These are phyloP conservation scores for Penicillium sp. DNA, from an alignment of 2,329 filamentous ascomycete genomes.

Conservation along the genomic window DNA sequence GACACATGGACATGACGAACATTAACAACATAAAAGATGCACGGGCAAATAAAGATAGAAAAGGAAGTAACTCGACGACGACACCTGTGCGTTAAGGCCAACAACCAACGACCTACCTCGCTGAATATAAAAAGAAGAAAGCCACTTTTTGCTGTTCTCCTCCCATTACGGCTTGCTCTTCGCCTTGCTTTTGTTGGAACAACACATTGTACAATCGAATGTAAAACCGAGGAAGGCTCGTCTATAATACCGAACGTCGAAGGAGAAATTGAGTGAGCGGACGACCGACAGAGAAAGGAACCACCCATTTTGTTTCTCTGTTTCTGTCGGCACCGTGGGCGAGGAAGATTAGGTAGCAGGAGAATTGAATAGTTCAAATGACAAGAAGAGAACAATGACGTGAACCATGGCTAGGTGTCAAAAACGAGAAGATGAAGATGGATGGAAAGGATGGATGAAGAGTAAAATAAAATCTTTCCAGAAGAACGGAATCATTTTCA, in stretches of 20 bases:
- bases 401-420: slow-evolving; percentile 22
- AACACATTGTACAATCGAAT: slow-evolving; percentile 30
- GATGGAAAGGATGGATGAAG: slow-evolving; percentile 2
- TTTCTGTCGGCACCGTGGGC: slow-evolving; percentile 24
- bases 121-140: slow-evolving; percentile 22
- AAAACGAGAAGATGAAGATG: slow-evolving; percentile 16
- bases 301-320: slow-evolving; percentile 18
- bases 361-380: slow-evolving; percentile 27
- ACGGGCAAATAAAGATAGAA: slow-evolving; percentile 11
- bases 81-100: slow-evolving; percentile 3
- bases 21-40: slow-evolving; percentile 17
- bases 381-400: slow-evolving; percentile 13
- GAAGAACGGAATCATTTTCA: slow-evolving; percentile 40
- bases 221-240: slow-evolving; percentile 19
- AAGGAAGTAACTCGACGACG: slow-evolving; percentile 7
- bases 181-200: neutral
- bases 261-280: slow-evolving; percentile 20
- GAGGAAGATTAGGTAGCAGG: slow-evolving; percentile 26
- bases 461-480: slow-evolving; percentile 39
- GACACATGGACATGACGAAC: slow-evolving; percentile 9
- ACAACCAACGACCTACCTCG: slow-evolving; percentile 25
- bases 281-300: neutral
- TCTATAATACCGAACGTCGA: slow-evolving; percentile 17
- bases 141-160: slow-evolving; percentile 4
- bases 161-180: slow-evolving; percentile 17